Conservation (phyloP, 164 flowering plant genomes). For the Platanus orientalis region DNA sequence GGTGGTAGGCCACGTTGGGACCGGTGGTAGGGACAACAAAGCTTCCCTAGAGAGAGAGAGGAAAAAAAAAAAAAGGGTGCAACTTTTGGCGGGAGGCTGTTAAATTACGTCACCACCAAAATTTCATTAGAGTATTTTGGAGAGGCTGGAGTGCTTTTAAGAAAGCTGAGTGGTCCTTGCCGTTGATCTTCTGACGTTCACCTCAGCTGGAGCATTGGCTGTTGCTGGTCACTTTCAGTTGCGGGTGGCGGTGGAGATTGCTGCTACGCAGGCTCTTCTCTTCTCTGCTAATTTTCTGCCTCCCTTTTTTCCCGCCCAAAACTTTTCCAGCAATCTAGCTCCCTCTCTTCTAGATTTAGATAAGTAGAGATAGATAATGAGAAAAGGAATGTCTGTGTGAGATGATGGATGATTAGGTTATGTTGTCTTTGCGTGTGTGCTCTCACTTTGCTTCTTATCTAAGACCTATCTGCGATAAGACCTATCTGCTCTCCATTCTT, state of each 20-base stretch:
- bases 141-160: conserved; percentile 7
- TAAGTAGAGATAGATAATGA: conserved; percentile 19
- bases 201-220: conserved; percentile 1
- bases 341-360: conserved; percentile 8
- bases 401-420: conserved; percentile 32
- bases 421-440: conserved; percentile 10
- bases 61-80: not conserved
- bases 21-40: not conserved
- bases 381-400: conserved; percentile 15
- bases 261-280: conserved; percentile 11
- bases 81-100: conserved; percentile 20
- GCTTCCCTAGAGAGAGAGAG: not conserved
- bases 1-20: not conserved
- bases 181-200: conserved; percentile 21
- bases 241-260: conserved; percentile 39
- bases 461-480: too few species aligned
- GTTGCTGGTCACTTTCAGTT: conserved; percentile 48
- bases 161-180: conserved; percentile 8
- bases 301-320: conserved; percentile 25
- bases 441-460: conserved; percentile 25
- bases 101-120: conserved; percentile 22
- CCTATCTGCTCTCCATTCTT: conserved; percentile 27
- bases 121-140: not conserved
- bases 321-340: conserved; percentile 63
- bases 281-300: not conserved